These are phyloP conservation scores for Naganishia albida DNA, from an alignment of 1,284 basidiomycete species.

Conservation along the genomic window DNA sequence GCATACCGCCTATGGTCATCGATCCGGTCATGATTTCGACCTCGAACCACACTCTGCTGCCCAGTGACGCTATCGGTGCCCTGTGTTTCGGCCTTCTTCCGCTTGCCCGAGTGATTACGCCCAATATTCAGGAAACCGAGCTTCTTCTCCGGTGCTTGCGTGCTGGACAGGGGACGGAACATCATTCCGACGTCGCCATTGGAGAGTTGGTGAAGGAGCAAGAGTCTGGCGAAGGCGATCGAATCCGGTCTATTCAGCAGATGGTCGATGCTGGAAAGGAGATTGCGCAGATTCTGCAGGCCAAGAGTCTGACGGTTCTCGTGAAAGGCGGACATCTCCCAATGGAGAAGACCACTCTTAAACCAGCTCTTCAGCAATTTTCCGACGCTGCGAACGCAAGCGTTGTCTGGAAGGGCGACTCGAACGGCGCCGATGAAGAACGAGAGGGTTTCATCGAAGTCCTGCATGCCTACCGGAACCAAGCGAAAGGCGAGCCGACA, in stretches of 20 bases:
- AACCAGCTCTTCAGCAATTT: slow-evolving; percentile 9
- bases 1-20: slow-evolving; percentile 64
- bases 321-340: slow-evolving; percentile 85
- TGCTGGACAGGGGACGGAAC: slow-evolving; percentile 2
- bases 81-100: slow-evolving; percentile 70
- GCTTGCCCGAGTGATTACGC: slow-evolving; percentile 74
- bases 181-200: slow-evolving; percentile 6
- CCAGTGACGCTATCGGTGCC: slow-evolving; percentile 65
- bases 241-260: slow-evolving; percentile 57
- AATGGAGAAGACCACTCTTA: slow-evolving; percentile 39
- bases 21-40: slow-evolving; percentile 94
- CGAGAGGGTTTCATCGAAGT: slow-evolving; percentile 33
- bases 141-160: slow-evolving; percentile 58
- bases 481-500: neutral
- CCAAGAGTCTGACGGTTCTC: slow-evolving; percentile 60
- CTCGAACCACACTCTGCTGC: slow-evolving; percentile 78
- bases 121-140: slow-evolving; percentile 81
- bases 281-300: slow-evolving; percentile 52
- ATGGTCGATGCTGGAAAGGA: slow-evolving; percentile 66
- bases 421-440: slow-evolving; percentile 28
- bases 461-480: slow-evolving; percentile 23
- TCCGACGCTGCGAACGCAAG: neutral
- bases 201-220: slow-evolving; percentile 25
- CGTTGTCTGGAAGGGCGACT: slow-evolving; percentile 25
- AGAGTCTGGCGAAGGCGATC: slow-evolving; percentile 13